Evolutionary conservation across 352 stramenopile species (phyloP).

Genomic region (Pythium monospermum): DNA sequence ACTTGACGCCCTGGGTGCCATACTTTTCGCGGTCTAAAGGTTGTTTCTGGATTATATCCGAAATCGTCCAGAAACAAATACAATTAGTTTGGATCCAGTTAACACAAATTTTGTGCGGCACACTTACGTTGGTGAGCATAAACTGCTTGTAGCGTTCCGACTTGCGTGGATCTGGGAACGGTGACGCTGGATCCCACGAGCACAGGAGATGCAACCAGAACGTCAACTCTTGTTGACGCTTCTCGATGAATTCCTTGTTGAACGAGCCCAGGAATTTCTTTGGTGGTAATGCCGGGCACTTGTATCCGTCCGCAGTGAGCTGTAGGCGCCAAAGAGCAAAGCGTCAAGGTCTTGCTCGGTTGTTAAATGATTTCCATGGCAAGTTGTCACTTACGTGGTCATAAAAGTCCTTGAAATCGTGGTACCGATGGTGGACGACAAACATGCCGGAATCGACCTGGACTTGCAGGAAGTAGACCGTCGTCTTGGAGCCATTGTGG

Average conservation of each 20-base stretch:
- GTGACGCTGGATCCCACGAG: constrained; percentile 59
- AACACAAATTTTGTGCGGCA: no score
- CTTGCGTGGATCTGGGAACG: constrained; percentile 51
- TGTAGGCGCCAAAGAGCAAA: constrained; percentile 13
- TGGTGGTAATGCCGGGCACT: constrained; percentile 72
- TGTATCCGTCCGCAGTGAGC: constrained; percentile 68
- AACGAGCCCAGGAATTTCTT: constrained; percentile 89
- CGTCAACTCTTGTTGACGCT: constrained; percentile 83
- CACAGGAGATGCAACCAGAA: constrained; percentile 85
- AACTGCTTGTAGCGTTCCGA: constrained; percentile 80
- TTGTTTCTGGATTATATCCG: constrained; percentile 48
- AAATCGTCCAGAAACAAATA: no score
- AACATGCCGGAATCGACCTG: constrained; percentile 72
- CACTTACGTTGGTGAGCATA: constrained; percentile 66
- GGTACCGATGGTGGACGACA: constrained; percentile 79
- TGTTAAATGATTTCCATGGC: neutral
- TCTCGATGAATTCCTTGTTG: constrained; percentile 89
- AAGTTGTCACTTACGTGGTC: constrained; percentile 49
- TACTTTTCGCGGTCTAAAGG: constrained; percentile 42
- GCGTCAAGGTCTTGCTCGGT: neutral
- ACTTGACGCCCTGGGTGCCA: constrained; percentile 28
- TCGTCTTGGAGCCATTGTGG: constrained; percentile 84
- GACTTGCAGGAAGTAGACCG: constrained; percentile 82
- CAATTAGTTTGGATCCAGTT: no score
- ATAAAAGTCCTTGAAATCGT: constrained; percentile 87